Conservation (phyloP, 2,329 filamentous ascomycete species). For the Xylaria polymorpha region DNA sequence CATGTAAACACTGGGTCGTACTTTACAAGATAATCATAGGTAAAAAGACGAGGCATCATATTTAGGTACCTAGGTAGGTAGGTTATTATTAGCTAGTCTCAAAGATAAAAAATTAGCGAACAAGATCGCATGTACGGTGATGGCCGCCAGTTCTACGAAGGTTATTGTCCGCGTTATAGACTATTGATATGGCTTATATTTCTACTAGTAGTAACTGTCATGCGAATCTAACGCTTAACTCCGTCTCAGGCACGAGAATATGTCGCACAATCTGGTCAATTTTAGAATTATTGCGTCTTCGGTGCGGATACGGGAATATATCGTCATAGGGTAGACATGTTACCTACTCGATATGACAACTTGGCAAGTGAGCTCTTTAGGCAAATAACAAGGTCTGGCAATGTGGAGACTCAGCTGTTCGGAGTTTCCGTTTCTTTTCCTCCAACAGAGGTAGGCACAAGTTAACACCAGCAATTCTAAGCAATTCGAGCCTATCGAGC, state of each 20-base stretch:
- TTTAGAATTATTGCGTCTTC: background rate
- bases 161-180: background rate
- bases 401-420: slow-evolving; percentile 15
- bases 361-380: background rate
- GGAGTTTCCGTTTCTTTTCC: slow-evolving; percentile 13
- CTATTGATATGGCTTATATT: background rate
- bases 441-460: background rate
- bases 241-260: background rate
- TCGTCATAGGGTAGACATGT: background rate
- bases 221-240: background rate
- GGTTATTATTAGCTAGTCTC: background rate
- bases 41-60: background rate
- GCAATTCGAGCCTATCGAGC: background rate
- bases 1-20: background rate
- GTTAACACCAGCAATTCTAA: background rate
- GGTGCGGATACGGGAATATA: background rate
- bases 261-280: background rate
- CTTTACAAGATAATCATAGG: background rate
- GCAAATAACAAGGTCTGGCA: slow-evolving; percentile 2
- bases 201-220: background rate
- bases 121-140: background rate
- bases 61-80: background rate
- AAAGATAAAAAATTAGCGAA: background rate
- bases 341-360: background rate
- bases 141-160: background rate